Evolutionary conservation across 352 stramenopile species (phyloP).

Genomic region (Sclerospora graminicola): DNA sequence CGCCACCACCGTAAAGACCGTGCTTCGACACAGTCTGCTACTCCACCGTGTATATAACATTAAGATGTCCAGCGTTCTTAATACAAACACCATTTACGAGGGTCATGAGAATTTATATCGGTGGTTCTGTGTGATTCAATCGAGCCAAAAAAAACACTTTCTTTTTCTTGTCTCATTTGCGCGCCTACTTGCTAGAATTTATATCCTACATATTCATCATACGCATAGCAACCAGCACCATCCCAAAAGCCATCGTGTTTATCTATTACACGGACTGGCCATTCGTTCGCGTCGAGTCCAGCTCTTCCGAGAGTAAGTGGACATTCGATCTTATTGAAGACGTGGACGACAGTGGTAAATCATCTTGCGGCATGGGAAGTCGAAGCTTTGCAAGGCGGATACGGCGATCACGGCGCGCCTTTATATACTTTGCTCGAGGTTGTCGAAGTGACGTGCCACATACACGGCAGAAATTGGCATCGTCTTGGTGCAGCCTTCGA

Average conservation of each 20-base stretch:
- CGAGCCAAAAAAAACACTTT: no score
- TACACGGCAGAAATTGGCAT: constrained; percentile 73
- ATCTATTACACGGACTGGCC: constrained; percentile 5
- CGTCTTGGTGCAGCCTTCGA: constrained; percentile 60
- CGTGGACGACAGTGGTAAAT: constrained; percentile 34
- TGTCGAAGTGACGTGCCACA: constrained; percentile 53
- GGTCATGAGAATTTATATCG: no score
- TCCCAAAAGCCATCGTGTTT: constrained; percentile 1
- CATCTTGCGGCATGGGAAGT: constrained; percentile 24
- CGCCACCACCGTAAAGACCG: no score
- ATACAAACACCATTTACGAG: no score
- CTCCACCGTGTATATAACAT: no score
- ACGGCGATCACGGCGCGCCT: constrained; percentile 39
- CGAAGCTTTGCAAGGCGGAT: constrained; percentile 52
- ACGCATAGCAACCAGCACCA: background rate
- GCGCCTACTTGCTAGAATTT: constrained; percentile 13
- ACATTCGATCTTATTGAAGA: constrained; percentile 53
- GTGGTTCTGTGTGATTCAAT: no score
- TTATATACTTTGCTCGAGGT: constrained; percentile 45
- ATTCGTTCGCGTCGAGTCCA: constrained; percentile 13
- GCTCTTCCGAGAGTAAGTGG: constrained; percentile 26
- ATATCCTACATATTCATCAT: background rate
- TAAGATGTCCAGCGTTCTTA: no score
- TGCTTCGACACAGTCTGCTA: no score
- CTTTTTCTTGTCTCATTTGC: no score